Conservation (phyloP, 2,329 filamentous ascomycete genomes). For the Cercospora zeina region DNA sequence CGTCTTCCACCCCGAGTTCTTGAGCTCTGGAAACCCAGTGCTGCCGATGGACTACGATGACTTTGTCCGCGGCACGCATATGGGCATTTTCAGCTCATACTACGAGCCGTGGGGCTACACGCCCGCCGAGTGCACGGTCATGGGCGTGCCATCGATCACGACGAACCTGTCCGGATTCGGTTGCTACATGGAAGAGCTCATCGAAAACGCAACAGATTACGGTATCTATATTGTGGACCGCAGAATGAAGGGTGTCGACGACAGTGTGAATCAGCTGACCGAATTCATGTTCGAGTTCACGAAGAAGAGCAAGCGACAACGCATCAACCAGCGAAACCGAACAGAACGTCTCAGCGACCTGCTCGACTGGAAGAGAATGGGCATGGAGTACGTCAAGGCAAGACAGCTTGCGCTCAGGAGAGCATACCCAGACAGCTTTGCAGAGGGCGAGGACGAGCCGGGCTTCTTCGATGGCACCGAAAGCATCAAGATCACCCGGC, state of each 20-base stretch:
- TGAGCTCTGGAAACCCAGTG: constrained; percentile 93
- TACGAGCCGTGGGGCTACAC: constrained; percentile 99
- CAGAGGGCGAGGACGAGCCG: constrained; percentile 68
- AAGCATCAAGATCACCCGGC: constrained; percentile 83
- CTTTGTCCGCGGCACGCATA: constrained; percentile 93
- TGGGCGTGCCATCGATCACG: constrained; percentile 97
- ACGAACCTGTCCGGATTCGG: constrained; percentile 97
- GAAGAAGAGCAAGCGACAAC: constrained; percentile 88
- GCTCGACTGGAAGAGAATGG: constrained; percentile 99
- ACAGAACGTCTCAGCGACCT: constrained; percentile 93
- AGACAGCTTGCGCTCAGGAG: constrained; percentile 86
- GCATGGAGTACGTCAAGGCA: constrained; percentile 98
- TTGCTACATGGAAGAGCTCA: constrained; percentile 99
- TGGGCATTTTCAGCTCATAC: constrained; percentile 95
- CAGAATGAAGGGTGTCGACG: constrained; percentile 90
- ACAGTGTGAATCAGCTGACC: constrained; percentile 93
- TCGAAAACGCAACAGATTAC: constrained; percentile 96
- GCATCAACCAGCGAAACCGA: constrained; percentile 97
- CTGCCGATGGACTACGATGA: constrained; percentile 96
- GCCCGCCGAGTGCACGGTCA: constrained; percentile 95
- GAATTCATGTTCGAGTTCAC: constrained; percentile 93
- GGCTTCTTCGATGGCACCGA: constrained; percentile 91
- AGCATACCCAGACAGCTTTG: constrained; percentile 86
- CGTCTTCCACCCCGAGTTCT: constrained; percentile 95
- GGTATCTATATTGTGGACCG: constrained; percentile 99